A percentile compares a stretch with the other conserved stretches of the same genome.
phyloP scores from a whole-genome alignment of 257 asterid genomes.

The Asclepias syriaca region DNA sequence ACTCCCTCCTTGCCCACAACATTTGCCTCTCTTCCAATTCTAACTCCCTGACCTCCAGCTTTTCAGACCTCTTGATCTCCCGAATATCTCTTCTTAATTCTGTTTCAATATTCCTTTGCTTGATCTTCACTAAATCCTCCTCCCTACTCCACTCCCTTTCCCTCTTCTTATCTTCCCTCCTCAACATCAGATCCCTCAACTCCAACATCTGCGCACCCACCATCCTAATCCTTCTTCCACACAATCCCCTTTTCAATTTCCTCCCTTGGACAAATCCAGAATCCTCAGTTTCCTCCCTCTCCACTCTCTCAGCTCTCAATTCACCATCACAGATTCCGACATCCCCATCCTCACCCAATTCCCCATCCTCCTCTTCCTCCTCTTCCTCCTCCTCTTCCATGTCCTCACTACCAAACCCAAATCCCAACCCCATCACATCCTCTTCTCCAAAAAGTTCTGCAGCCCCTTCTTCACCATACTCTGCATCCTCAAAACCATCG shows the following conservation, averaged over 20 bases:
- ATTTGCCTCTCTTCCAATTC: slow-evolving; percentile 53
- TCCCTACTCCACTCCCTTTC: slow-evolving; percentile 67
- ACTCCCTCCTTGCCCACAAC: slow-evolving; percentile 50
- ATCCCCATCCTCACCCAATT: slow-evolving; percentile 23
- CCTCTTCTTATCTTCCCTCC: slow-evolving; percentile 69
- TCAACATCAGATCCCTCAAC: slow-evolving; percentile 50
- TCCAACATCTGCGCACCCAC: slow-evolving; percentile 58
- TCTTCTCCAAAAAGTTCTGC: slow-evolving; percentile 19
- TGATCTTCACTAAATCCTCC: slow-evolving; percentile 32
- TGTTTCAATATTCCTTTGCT: slow-evolving; percentile 31
- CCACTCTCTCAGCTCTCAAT: slow-evolving; percentile 27
- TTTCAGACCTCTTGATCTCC: slow-evolving; percentile 42
- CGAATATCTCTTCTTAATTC: slow-evolving; percentile 33
- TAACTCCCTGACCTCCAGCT: slow-evolving; percentile 35
- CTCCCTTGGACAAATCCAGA: slow-evolving; percentile 25
- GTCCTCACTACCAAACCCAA: slow-evolving; percentile 52
- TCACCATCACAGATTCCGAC: slow-evolving; percentile 27
- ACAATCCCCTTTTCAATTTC: slow-evolving; percentile 32
- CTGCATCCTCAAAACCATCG: slow-evolving; percentile 6
- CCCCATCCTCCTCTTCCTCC: slow-evolving; percentile 32
- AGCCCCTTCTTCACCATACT: slow-evolving; percentile 42
- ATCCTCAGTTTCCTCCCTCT: slow-evolving; percentile 30
- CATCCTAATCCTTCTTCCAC: slow-evolving; percentile 44
- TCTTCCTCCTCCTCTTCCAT: slow-evolving; percentile 45
- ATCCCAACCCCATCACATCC: slow-evolving; percentile 28